Base-by-base conservation (phyloP, 352 stramenopile genomes). In the Phytophthora cactorum region DNA sequence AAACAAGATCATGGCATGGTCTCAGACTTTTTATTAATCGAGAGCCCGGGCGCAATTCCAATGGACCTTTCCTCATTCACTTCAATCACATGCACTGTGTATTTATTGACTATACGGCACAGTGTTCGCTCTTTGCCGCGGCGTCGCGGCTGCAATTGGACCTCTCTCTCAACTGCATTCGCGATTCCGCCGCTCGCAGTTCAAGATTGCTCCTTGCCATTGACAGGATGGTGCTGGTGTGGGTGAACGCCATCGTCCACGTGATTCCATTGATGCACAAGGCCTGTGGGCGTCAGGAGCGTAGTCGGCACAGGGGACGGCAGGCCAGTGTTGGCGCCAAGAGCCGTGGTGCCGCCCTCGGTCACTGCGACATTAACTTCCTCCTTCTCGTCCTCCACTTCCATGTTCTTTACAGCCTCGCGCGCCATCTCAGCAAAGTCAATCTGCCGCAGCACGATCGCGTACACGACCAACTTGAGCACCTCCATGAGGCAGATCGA, bases 401-500 rank as follows among this genome's bases (percentile, higher is more conserved):
- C 55, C 67, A 75, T 75, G 47, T 71, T 75, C 46, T 75, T 71
- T 2, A 75, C 62, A 31, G 62, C 67, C 10, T 68, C 55, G 31
- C 62, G 67, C 9, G 56, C 67, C 67, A 75, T 71, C 4, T 46
- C 55, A 0, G 28, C 41, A 44, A 68, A 75, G 44, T 75, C 62
- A 22, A 75, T 68, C 12, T 56, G 67, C 52, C 47, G 56, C 45
- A 75, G 39, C 52, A 75, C 67, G 34, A 67, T 31, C 15, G 46
- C 38, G 44, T 74, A 74, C 44, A 74, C 62, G 4, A 38, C 38
- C 36, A 75, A 45, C 67, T 75, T 75, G 51, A 75, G 25, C 62
- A 75, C 28, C 49, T 75, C 67, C 62, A 75, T 75, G 29, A 75
- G 52, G 29, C 67, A 75, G 11, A 75, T 75, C 11, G 55, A 75